A percentile compares a stretch with the other conserved stretches of the same genome.
phyloP scores from a whole-genome alignment of 1,139 yeast species.

The Geotrichum fermentans region DNA sequence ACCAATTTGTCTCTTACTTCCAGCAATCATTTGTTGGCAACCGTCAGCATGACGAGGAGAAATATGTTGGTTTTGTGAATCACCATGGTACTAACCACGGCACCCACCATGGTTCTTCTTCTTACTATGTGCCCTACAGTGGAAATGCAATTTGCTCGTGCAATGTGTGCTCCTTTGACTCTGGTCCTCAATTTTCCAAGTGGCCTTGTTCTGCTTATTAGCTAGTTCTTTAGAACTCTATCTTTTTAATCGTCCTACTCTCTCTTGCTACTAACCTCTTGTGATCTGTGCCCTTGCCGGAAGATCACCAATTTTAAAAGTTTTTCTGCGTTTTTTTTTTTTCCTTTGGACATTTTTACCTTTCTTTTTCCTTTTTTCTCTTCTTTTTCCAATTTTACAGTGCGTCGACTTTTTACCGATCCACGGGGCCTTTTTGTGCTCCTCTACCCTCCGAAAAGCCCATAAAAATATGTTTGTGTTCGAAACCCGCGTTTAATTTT shows the following conservation, averaged over 20 bases:
- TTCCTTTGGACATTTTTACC: background rate
- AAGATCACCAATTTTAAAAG: slow-evolving; percentile 1
- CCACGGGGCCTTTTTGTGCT: too few species aligned
- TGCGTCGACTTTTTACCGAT: background rate
- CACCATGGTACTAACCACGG: slow-evolving; percentile 1
- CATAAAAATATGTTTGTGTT: background rate
- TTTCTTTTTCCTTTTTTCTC: background rate
- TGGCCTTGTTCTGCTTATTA: slow-evolving; percentile 9
- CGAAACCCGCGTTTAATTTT: background rate
- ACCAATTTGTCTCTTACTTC: slow-evolving; percentile 19
- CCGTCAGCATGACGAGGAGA: slow-evolving; percentile 3
- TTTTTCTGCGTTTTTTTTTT: slow-evolving; percentile 1
- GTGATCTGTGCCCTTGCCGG: slow-evolving; percentile 1
- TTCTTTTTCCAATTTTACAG: background rate
- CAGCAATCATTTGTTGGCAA: slow-evolving; percentile 20
- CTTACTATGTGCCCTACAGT: slow-evolving; percentile 17
- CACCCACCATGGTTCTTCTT: slow-evolving; percentile 10
- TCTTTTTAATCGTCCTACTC: background rate
- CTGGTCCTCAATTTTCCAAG: slow-evolving; percentile 17
- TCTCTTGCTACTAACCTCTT: background rate
- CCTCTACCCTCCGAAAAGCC: background rate
- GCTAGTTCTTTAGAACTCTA: background rate
- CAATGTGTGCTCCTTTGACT: slow-evolving; percentile 18
- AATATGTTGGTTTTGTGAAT: background rate
- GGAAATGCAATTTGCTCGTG: slow-evolving; percentile 19